Percentiles rank a stretch among this genome's conserved stretches.
Conservation (phyloP, 2,329 filamentous ascomycete species). For the Macroventuria anomochaeta region DNA sequence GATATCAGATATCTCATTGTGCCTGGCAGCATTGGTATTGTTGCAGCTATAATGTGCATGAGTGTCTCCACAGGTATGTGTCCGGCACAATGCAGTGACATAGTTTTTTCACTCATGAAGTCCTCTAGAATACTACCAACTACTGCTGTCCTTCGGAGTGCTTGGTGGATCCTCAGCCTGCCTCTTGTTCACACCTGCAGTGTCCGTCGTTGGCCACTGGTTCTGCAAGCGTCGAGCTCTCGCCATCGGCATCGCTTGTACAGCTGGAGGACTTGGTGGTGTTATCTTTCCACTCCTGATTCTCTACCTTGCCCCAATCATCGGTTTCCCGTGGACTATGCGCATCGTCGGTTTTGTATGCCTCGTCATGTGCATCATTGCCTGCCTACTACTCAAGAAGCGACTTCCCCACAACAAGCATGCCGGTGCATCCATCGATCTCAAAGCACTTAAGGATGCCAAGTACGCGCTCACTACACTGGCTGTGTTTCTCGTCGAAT, state of each 20-base stretch:
- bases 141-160: slow-evolving; percentile 54
- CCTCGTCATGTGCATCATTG: slow-evolving; percentile 36
- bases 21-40: slow-evolving; percentile 39
- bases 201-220: slow-evolving; percentile 51
- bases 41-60: slow-evolving; percentile 40
- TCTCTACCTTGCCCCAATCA: slow-evolving; percentile 58
- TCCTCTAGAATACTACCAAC: slow-evolving; percentile 51
- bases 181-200: slow-evolving; percentile 48
- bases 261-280: slow-evolving; percentile 48
- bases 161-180: slow-evolving; percentile 52
- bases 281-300: slow-evolving; percentile 63
- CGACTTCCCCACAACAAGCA: slow-evolving; percentile 52
- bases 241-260: slow-evolving; percentile 52
- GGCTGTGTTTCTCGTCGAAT: slow-evolving; percentile 57
- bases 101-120: not conserved
- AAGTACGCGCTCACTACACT: slow-evolving; percentile 30
- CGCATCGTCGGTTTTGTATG: slow-evolving; percentile 68
- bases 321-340: slow-evolving; percentile 69
- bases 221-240: slow-evolving; percentile 50
- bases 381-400: slow-evolving; percentile 54
- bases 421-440: slow-evolving; percentile 43
- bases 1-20: slow-evolving; percentile 42
- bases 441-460: slow-evolving; percentile 38
- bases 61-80: slow-evolving; percentile 32
- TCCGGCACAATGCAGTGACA: too few species aligned